Evolutionary conservation across 345 rosid genomes (phyloP), one percentile per base, ranked within the genome.

Genomic region (Acer campestre): DNA sequence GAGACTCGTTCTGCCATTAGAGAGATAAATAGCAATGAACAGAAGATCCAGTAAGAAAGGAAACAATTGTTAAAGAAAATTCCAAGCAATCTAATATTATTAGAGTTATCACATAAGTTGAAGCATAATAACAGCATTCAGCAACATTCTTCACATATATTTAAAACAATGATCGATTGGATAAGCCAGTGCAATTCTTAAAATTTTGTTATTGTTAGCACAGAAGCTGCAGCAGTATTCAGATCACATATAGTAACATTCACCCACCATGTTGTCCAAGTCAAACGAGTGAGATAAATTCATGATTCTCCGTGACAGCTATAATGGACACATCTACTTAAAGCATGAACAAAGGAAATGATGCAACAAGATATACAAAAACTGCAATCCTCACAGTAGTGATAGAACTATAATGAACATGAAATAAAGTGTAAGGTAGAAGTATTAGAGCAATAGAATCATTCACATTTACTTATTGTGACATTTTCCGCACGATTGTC

Each of bases 1-100:
- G 93, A 77, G 68, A 93, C 80, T 1, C 76, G 78, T 40, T 79
- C 98, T 92, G 94, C 79, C 75, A 82, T 55, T 23, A 58, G 16
- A 75, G 48, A 68, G 6, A 14, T 12, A 31, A 62, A 46, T 17
- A 48, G 25, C 4, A 25, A 62, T 46, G 3, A 17, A 58, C 49
- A 20, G 31, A 49, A 59, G 22, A 22, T 10, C 18, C 40, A 71
- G 25, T 6, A 53, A 10, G 25, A 62, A 16, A 10, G 1, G 61
- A 82, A 51, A 44, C 1, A 35, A 38, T 4, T 1, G 13, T 7
- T 14, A 55, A 74, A 75, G 44, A 7, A 73, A 62, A n/a, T 42
- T 38, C 17, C 11, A 22, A 7, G 31, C 10, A 23, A 27, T 65
- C 48, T 46, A 2, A 2, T 46, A 29, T 46, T 46, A 46, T 46